These are phyloP conservation scores for Magnaporthiopsis poae DNA, from an alignment of 2,329 filamentous ascomycete species.

Conservation along the genomic window DNA sequence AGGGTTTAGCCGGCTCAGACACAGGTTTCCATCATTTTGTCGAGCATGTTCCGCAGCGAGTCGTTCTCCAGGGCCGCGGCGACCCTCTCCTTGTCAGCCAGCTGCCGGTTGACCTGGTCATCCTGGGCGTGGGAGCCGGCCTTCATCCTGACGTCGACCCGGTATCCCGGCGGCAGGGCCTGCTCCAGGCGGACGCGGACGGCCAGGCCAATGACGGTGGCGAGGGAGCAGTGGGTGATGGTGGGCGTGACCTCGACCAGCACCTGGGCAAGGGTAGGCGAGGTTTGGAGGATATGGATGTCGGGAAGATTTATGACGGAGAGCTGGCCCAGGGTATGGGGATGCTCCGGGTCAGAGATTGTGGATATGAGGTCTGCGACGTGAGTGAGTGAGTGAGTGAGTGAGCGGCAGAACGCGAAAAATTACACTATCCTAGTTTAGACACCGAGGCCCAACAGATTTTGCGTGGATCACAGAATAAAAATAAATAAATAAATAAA, in stretches of 20 bases:
- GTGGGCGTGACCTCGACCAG: slow-evolving; percentile 88
- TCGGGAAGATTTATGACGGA: slow-evolving; percentile 94
- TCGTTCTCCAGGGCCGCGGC: slow-evolving; percentile 91
- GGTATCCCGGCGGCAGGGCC: slow-evolving; percentile 79
- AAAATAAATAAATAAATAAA: neutral
- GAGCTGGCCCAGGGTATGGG: slow-evolving; percentile 81
- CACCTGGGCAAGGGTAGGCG: slow-evolving; percentile 57
- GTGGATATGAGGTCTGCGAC: slow-evolving; percentile 75
- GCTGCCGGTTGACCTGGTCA: slow-evolving; percentile 92
- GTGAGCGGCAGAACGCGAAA: neutral
- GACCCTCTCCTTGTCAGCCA: slow-evolving; percentile 92
- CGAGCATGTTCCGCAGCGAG: slow-evolving; percentile 74
- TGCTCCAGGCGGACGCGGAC: slow-evolving; percentile 87
- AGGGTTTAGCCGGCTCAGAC: slow-evolving; percentile 31
- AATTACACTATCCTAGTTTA: neutral
- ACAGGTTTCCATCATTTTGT: slow-evolving; percentile 89
- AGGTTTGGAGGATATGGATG: slow-evolving; percentile 64
- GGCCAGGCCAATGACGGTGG: slow-evolving; percentile 89
- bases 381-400: too few species aligned
- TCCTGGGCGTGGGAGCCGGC: slow-evolving; percentile 91
- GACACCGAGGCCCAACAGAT: slow-evolving; percentile 6
- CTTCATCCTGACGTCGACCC: slow-evolving; percentile 87
- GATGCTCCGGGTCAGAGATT: slow-evolving; percentile 94
- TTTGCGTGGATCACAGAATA: neutral
- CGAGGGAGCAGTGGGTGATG: slow-evolving; percentile 91